Evolutionary conservation across 768 basidiomycete genomes (phyloP).

Genomic region (Mycena sanguinolenta): DNA sequence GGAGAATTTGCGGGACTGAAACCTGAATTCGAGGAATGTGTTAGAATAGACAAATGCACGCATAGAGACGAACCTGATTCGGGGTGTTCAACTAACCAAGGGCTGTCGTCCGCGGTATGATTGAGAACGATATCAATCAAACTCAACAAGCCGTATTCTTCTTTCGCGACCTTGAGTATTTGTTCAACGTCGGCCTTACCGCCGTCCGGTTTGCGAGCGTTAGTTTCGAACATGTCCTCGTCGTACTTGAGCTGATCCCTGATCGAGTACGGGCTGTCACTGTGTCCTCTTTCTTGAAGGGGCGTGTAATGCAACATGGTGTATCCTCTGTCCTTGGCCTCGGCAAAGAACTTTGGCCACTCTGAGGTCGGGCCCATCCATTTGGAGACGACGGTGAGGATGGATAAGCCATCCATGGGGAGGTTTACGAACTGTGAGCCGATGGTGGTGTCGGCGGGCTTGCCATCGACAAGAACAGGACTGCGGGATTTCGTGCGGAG

Average conservation of each 20-base stretch:
- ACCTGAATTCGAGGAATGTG: conserved; percentile 58
- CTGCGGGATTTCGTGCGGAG: conserved; percentile 82
- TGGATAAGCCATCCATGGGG: conserved; percentile 88
- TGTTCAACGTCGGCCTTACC: conserved; percentile 72
- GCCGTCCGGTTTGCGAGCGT: conserved; percentile 56
- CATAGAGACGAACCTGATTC: conserved; percentile 80
- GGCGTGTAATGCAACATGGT: conserved; percentile 99
- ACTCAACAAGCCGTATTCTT: conserved; percentile 90
- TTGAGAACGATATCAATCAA: conserved; percentile 97
- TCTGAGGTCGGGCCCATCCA: conserved; percentile 93
- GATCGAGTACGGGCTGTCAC: conserved; percentile 95
- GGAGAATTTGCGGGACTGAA: conserved; percentile 93
- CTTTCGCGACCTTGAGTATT: conserved; percentile 77
- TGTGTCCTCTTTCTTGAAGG: conserved; percentile 90
- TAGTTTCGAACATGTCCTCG: conserved; percentile 70
- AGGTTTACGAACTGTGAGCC: conserved; percentile 76
- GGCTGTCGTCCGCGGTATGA: conserved; percentile 95
- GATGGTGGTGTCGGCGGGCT: conserved; percentile 64
- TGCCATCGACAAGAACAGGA: conserved; percentile 73
- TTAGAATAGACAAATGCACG: neutral
- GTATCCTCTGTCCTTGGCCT: conserved; percentile 91
- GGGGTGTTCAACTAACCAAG: conserved; percentile 93
- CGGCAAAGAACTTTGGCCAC: conserved; percentile 86
- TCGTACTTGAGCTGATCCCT: conserved; percentile 90
- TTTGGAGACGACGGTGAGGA: conserved; percentile 94